A percentile compares a stretch with the other conserved stretches of the same genome.
These are phyloP conservation scores for Fusarium sp. DNA, from an alignment of 2,329 filamentous ascomycete species.

Conservation along the genomic window DNA sequence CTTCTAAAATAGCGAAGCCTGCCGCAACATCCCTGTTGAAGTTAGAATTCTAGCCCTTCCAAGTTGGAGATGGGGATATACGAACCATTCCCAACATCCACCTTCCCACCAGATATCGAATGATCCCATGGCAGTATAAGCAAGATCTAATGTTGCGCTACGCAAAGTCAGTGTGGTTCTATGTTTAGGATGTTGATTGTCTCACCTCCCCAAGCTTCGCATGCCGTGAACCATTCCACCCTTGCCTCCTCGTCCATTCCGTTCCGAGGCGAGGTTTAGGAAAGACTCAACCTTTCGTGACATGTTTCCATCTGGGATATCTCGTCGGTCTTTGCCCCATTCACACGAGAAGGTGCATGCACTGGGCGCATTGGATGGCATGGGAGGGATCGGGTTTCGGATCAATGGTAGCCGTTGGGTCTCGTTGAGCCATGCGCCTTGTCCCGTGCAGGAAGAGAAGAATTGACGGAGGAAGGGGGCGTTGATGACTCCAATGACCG, in stretches of 20 bases:
- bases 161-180: constrained; percentile 9
- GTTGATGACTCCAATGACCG: constrained; percentile 78
- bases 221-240: constrained; percentile 86
- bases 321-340: constrained; percentile 83
- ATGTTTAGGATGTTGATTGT: neutral
- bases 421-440: constrained; percentile 78
- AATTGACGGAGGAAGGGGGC: constrained; percentile 78
- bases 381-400: constrained; percentile 70
- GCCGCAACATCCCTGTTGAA: constrained; percentile 77
- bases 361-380: constrained; percentile 74
- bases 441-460: constrained; percentile 75
- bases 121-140: constrained; percentile 80
- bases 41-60: neutral
- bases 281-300: constrained; percentile 80
- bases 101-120: constrained; percentile 90
- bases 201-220: constrained; percentile 72
- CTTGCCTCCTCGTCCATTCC: constrained; percentile 71
- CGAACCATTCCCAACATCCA: constrained; percentile 83
- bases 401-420: constrained; percentile 73
- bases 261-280: constrained; percentile 78
- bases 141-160: constrained; percentile 79
- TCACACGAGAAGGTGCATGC: constrained; percentile 81
- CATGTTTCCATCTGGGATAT: constrained; percentile 75
- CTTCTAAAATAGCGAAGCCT: constrained; percentile 78
- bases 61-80: neutral